Evolutionary conservation across 83 land plant genomes (phyloP).

Genomic region (Picea engelmannii): DNA sequence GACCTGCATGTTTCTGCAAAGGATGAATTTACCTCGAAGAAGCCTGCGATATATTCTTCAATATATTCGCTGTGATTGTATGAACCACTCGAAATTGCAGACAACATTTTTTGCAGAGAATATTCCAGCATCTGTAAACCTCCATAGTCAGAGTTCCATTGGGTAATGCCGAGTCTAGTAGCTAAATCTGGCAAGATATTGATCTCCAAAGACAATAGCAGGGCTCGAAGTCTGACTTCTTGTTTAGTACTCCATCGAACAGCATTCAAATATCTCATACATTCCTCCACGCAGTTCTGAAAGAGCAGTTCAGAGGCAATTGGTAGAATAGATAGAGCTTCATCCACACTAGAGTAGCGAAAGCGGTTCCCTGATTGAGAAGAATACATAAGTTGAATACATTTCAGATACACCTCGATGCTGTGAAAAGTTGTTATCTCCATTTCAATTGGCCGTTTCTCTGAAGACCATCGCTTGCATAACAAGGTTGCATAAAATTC

Average conservation of each 20-base stretch:
- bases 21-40: background rate
- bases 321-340: background rate
- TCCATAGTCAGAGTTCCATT: too few species aligned
- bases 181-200: background rate
- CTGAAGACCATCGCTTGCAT: background rate
- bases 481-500: background rate
- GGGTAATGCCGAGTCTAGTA: too few species aligned
- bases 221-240: background rate
- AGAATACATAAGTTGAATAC: background rate
- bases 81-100: too few species aligned
- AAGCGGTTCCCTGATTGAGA: background rate
- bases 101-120: too few species aligned
- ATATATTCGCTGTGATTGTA: too few species aligned
- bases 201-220: background rate
- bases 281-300: background rate
- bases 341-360: background rate
- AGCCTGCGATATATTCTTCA: background rate
- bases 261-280: background rate
- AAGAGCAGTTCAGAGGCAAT: background rate
- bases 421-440: background rate
- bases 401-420: background rate
- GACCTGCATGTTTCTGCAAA: background rate
- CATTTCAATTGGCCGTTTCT: background rate
- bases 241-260: background rate
- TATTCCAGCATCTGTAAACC: too few species aligned